A percentile compares a stretch with the other conserved stretches of the same genome.
Conservation (phyloP, 2,329 filamentous ascomycete species). For the Aotearoamyces nothofagi region DNA sequence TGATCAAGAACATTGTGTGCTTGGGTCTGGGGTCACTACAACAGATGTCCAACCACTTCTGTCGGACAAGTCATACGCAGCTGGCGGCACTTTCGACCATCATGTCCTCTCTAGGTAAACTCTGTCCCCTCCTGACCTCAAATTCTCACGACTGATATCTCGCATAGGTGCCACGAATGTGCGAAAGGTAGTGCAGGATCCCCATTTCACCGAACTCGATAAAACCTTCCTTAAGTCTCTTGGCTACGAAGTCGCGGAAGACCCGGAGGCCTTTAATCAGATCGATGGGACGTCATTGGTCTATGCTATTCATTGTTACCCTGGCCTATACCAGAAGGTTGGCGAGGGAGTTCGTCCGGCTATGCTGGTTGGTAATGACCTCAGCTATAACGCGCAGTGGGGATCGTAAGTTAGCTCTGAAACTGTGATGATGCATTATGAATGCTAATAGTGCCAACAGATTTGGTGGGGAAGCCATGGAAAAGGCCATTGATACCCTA, state of each 20-base stretch:
- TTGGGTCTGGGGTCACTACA: constrained; percentile 19
- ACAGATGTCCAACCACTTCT: constrained; percentile 13
- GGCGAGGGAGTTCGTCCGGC: constrained; percentile 10
- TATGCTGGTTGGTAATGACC: constrained; percentile 16
- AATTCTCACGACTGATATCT: not conserved
- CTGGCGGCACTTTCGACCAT: constrained; percentile 16
- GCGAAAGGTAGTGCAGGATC: constrained; percentile 15
- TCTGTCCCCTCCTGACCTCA: too few species aligned
- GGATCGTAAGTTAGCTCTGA: too few species aligned
- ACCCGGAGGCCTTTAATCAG: constrained; percentile 14
- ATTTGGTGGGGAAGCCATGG: too few species aligned
- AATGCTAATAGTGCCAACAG: too few species aligned
- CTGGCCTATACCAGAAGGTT: constrained; percentile 14
- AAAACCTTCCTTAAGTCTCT: constrained; percentile 14
- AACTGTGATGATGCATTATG: too few species aligned
- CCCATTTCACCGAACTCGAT: constrained; percentile 17
- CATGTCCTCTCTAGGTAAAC: constrained; percentile 9
- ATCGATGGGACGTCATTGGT: constrained; percentile 14
- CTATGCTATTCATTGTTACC: constrained; percentile 21
- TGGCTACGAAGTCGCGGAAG: constrained; percentile 13
- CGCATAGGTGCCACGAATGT: constrained; percentile 1
- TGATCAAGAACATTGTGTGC: constrained; percentile 13
- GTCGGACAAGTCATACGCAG: constrained; percentile 15
- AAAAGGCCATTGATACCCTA: too few species aligned
- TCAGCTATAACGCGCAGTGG: constrained; percentile 2